Percentiles rank a stretch among this genome's conserved stretches.
Evolutionary conservation across 805 yeast species (phyloP).

Genomic region (Metschnikowia lachancei): DNA sequence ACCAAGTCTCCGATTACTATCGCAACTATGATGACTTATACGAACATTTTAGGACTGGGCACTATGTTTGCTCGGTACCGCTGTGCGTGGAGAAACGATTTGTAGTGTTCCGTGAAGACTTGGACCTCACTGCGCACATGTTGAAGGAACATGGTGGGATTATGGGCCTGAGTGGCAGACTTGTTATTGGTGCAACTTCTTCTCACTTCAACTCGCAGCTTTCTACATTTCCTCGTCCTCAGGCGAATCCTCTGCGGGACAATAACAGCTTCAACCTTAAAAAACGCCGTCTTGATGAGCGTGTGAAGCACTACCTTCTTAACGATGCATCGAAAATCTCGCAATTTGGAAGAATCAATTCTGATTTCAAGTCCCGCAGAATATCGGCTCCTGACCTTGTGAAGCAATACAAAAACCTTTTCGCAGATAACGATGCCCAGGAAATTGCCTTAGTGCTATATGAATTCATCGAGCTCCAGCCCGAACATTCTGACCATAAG

Average conservation of each 20-base stretch:
- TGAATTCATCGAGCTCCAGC: slow-evolving; percentile 59
- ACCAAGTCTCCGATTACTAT: slow-evolving; percentile 61
- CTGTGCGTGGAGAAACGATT: slow-evolving; percentile 84
- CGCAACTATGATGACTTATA: slow-evolving; percentile 71
- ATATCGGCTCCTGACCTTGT: slow-evolving; percentile 50
- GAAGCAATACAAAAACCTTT: slow-evolving; percentile 45
- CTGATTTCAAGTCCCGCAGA: slow-evolving; percentile 43
- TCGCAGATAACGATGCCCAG: slow-evolving; percentile 37
- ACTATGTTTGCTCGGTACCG: slow-evolving; percentile 74
- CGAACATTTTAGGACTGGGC: slow-evolving; percentile 69
- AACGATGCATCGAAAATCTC: slow-evolving; percentile 48
- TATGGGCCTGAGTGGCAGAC: slow-evolving; percentile 43
- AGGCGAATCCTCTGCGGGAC: slow-evolving; percentile 21
- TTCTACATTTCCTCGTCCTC: slow-evolving; percentile 48
- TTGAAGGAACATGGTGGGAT: slow-evolving; percentile 72
- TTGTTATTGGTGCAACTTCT: slow-evolving; percentile 38
- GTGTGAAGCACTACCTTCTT: slow-evolving; percentile 77
- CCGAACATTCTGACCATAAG: slow-evolving; percentile 44
- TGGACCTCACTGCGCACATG: slow-evolving; percentile 87
- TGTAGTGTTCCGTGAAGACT: slow-evolving; percentile 83
- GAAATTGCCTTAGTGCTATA: slow-evolving; percentile 57
- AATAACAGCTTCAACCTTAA: slow-evolving; percentile 49
- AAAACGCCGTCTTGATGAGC: slow-evolving; percentile 67
- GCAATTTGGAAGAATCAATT: slow-evolving; percentile 50
- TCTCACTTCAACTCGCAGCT: slow-evolving; percentile 56